Conservation (phyloP, 2,329 filamentous ascomycete genomes). For the Fusarium armeniacum region DNA sequence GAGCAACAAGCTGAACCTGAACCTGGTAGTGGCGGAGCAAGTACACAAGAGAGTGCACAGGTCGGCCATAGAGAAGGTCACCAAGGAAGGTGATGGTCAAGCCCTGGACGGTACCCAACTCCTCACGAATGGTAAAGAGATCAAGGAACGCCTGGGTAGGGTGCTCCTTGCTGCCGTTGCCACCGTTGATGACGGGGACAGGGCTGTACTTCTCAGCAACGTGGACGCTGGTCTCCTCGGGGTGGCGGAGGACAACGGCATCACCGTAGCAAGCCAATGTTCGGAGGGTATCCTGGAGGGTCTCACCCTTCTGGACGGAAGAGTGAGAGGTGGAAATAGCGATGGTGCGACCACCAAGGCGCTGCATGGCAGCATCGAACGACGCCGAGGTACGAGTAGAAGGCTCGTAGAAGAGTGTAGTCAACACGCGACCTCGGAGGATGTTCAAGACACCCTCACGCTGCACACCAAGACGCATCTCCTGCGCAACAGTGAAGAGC, state of each 20-base stretch:
- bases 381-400: slow-evolving; percentile 95
- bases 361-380: slow-evolving; percentile 98
- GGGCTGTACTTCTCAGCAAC: slow-evolving; percentile 88
- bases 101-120: slow-evolving; percentile 94
- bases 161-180: slow-evolving; percentile 95
- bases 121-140: slow-evolving; percentile 97
- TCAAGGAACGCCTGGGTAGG: slow-evolving; percentile 98
- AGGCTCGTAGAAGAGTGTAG: slow-evolving; percentile 97
- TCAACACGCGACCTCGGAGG: slow-evolving; percentile 86
- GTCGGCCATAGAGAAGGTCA: slow-evolving; percentile 91
- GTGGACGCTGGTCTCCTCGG: slow-evolving; percentile 83
- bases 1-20: slow-evolving; percentile 90
- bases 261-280: slow-evolving; percentile 96
- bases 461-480: slow-evolving; percentile 96
- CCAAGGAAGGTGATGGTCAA: slow-evolving; percentile 96
- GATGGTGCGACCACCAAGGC: slow-evolving; percentile 89
- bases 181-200: slow-evolving; percentile 96
- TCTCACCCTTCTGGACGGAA: slow-evolving; percentile 94
- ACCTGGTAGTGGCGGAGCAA: slow-evolving; percentile 97
- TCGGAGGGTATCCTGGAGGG: slow-evolving; percentile 91
- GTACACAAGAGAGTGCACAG: slow-evolving; percentile 95
- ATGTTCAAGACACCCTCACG: slow-evolving; percentile 90
- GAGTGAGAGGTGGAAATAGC: slow-evolving; percentile 86
- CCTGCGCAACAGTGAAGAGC: slow-evolving; percentile 95
- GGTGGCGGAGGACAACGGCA: slow-evolving; percentile 95